Base-by-base conservation (phyloP, 148 eudicot species). In the Rhododendron henanense region DNA sequence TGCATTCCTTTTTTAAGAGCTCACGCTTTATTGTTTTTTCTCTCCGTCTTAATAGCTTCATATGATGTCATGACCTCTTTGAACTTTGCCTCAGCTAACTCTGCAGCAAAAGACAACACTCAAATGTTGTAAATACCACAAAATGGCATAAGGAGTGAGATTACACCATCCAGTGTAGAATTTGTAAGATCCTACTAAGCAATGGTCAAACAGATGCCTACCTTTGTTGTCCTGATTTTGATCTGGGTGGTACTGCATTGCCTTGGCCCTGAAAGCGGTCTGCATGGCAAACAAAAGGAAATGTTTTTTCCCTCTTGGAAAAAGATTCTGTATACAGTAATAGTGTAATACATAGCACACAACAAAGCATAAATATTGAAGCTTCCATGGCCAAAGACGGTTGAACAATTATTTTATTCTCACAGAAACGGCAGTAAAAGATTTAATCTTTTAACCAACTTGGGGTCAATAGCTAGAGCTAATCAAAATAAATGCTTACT, bases 211-310 rank as follows among this genome's bases (percentile, higher is more conserved):
- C 63, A 44, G 77, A 16, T 81, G 44, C 79, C 74, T 69, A 95
- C 99, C 98, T 94, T 95, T 94, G 79, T 95, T 93, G 16, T 90
- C 92, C 90, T 94, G 98, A 84, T 97, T 97, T 86, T 97, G 98
- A 94, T 97, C 99, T 37, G 99, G 99, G 84, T 97, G 99, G 86
- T 87, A 95, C 91, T 97, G 91, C 93, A 88, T 88, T 21, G 99
- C 99, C 90, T 97, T 97, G 86, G 93, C 92, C 90, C 98, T 92
- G 87, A 97, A 97, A 78, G 99, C 99, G 35, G 94, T 86, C 99
- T 95, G 93, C 90, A 88, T 77, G 13, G 57, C 15, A 78, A 19
- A 69, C 81, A 33, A 63, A 82, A 63, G 35, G 53, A 53, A 39
- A 75, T 80, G 14, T 44, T 74, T 4, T 81, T 18, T 6, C 37